phyloP scores from a whole-genome alignment of 129 eudicot species.

The Saussurea involucrata region DNA sequence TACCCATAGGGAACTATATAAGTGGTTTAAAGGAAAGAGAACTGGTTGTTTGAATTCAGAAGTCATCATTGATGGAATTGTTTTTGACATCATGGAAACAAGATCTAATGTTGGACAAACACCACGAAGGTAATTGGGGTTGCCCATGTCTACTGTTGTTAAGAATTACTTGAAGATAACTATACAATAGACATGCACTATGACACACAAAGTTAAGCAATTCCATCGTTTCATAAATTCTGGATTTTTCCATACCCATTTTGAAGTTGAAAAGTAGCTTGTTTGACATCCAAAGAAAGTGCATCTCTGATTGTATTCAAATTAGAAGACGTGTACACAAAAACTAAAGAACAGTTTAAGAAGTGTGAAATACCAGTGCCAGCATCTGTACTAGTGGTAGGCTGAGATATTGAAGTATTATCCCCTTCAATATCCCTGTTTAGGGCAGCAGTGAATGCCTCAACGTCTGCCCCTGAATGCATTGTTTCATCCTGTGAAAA shows the following conservation, averaged over 20 bases:
- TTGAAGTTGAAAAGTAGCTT: not conserved
- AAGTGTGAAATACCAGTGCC: slow-evolving; percentile 26
- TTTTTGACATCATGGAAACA: not conserved
- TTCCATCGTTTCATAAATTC: not conserved
- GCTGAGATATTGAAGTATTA: slow-evolving; percentile 41
- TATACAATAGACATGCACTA: not conserved
- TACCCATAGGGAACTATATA: not conserved
- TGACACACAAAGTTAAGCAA: not conserved
- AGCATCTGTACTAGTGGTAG: slow-evolving; percentile 35
- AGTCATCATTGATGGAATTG: not conserved
- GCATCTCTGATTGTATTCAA: not conserved
- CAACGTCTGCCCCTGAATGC: slow-evolving; percentile 96
- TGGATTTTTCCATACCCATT: too few relatives aligned
- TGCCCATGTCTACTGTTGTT: not conserved
- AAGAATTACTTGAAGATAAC: not conserved
- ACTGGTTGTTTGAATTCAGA: not conserved
- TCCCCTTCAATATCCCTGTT: slow-evolving; percentile 91
- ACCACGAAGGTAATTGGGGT: too few relatives aligned
- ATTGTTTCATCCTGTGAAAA: slow-evolving; percentile 82
- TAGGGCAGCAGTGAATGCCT: slow-evolving; percentile 89
- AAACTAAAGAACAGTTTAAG: not conserved
- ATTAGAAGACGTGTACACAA: not conserved
- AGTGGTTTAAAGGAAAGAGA: not conserved
- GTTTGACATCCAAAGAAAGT: not conserved
- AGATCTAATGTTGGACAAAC: not conserved